phyloP scores from a whole-genome alignment of 1,139 yeast genomes.

The Lodderomyces margitis region DNA sequence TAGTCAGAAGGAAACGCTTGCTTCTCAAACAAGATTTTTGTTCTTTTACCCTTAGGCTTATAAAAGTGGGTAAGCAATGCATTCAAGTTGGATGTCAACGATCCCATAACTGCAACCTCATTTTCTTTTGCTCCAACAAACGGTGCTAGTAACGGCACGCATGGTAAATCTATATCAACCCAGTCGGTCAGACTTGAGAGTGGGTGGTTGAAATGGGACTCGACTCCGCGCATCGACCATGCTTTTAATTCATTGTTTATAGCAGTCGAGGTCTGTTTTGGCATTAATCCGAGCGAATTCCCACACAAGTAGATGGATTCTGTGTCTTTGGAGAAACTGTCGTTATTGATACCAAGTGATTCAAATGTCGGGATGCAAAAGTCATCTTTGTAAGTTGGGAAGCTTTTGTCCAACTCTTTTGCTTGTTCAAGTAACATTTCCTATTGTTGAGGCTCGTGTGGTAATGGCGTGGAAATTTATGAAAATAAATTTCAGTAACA shows the following conservation, averaged over 20 bases:
- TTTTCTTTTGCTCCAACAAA: constrained; percentile 69
- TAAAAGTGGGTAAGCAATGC: constrained; percentile 73
- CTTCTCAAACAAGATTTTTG: constrained; percentile 78
- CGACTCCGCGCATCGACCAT: constrained; percentile 80
- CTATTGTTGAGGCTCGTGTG: background rate
- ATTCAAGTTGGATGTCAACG: constrained; percentile 80
- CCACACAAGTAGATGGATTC: constrained; percentile 73
- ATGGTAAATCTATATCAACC: constrained; percentile 82
- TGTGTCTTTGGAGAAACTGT: constrained; percentile 20
- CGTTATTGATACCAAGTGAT: constrained; percentile 44
- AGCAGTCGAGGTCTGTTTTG: constrained; percentile 56
- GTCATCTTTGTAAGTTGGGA: constrained; percentile 35
- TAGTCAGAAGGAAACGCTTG: constrained; percentile 91
- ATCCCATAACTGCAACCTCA: constrained; percentile 88
- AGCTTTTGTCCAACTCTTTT: constrained; percentile 32
- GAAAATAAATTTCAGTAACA: too few species aligned
- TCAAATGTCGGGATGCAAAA: constrained; percentile 61
- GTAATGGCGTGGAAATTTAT: background rate
- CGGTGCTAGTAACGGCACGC: constrained; percentile 65
- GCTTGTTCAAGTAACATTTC: constrained; percentile 19
- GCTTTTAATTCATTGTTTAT: constrained; percentile 69
- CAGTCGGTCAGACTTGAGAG: constrained; percentile 48
- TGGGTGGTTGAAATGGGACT: constrained; percentile 77
- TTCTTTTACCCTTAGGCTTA: constrained; percentile 55
- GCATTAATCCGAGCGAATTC: constrained; percentile 90